Evolutionary conservation across 768 basidiomycete genomes (phyloP), one percentile per base, ranked within the genome.

Genomic region (Lactifluus hygrophoroides): DNA sequence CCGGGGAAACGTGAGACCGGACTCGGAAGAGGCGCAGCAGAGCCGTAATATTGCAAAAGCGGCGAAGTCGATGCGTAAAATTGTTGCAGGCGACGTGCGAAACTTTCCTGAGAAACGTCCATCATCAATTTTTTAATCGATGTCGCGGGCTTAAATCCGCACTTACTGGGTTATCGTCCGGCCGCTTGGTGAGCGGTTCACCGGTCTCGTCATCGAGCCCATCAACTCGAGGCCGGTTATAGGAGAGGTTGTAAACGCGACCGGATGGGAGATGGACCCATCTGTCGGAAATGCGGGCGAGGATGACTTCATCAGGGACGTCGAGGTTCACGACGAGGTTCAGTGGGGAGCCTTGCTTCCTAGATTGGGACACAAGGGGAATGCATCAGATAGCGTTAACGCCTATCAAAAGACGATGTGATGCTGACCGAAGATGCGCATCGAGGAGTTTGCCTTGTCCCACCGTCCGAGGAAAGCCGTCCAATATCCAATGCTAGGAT

Each of bases 401-500:
- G 13, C 32, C 8, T 4, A 7, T 3, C 9, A 28, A 25, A 43
- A 28, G 27, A 32, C 34, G 34, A 53, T n/a, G 47, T 35, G 37
- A 42, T 30, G 70, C 81, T 38, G 63, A 88, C 87, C 78, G 77
- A 51, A 94, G 80, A 70, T 90, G 81, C 19, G 76, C 74, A 72
- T 94, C 88, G 9, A 95, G 77, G 45, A 92, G 75, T 68, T 82
- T 75, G 3, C 86, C 91, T 70, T 95, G 93, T n/a, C 77, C 81
- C 2, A 92, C 72, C 11, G 92, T 95, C 37, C 93, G 84, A 51
- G 94, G 94, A 67, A 95, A 94, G 28, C 94, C 94, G 64, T 95
- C 94, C 44, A 94, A 70, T 62, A 95, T 87, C 93, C 93, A 94
- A 67, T 89, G 85, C 88, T 93, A 60, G 8, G n/a, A n/a, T n/a